Base-by-base conservation (phyloP, 768 basidiomycete species). In the Hemileccinum rubropunctum region DNA sequence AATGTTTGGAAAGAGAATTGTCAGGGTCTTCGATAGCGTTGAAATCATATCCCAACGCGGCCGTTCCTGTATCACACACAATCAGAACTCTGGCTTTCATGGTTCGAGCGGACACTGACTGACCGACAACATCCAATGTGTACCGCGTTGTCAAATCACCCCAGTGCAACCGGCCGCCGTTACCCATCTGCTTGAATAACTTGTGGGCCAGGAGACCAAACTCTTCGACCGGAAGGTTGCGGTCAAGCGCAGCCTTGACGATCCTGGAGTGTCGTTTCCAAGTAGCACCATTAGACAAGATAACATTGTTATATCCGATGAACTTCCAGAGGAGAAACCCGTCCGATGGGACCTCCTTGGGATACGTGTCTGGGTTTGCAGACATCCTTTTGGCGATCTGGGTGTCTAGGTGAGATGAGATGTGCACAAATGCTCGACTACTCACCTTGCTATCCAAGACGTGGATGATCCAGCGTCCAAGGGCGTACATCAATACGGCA, bases 131-230 rank as follows among this genome's bases (percentile, higher is more conserved):
- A 10, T 43, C 42, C n/a, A 43, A 38, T 3, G 48, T 18, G 32
- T 43, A 49, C 7, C 48, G 36, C 42, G 43, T 43, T 4, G 42
- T 43, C 20, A 36, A 23, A 32, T 37, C 28, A 14, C 43, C 42
- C 48, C 35, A 49, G 12, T 38, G 48, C 6, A 49, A 30, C 21
- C 10, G n/a, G 12, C 49, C 49, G 23, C 49, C 49, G 3, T 27
- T 27, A 13, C 49, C 35, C 49, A 45, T 45, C 28, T 50, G 30
- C 30, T 45, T 38, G 23, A 45, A 50, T 7, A 50, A 21, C 38
- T 45, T 44, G 23, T 23, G 42, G 4, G 43, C 37, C 43, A 50
- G 27, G 15, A 45, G 27, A 26, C 33, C 43, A 34, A 45, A 45
- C 15, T 35, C 34, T 34, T 35, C 27, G 21, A 45, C 26, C 14